These are phyloP conservation scores for Aureobasidium sp. DNA, from an alignment of 2,329 filamentous ascomycete genomes.

Conservation along the genomic window DNA sequence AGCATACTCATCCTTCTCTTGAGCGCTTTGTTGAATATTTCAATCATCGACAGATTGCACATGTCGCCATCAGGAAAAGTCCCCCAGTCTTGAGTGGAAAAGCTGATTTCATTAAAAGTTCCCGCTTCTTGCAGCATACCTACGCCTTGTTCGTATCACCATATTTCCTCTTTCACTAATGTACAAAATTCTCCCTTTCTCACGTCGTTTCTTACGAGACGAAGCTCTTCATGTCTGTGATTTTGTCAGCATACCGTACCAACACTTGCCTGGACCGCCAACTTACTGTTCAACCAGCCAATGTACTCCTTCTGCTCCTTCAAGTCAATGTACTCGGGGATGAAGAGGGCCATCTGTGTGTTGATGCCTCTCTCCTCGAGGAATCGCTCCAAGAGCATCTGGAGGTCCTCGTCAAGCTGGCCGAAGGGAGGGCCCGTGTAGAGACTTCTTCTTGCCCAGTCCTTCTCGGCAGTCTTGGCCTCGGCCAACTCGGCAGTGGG, in stretches of 20 bases:
- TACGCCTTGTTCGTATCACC: not conserved
- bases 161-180: not conserved
- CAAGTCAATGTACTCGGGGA: slow-evolving; percentile 92
- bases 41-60: too few species aligned
- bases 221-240: slow-evolving; percentile 70
- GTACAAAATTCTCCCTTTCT: not conserved
- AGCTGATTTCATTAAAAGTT: not conserved
- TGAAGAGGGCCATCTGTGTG: slow-evolving; percentile 76
- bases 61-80: too few species aligned
- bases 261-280: not conserved
- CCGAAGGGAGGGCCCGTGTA: slow-evolving; percentile 91
- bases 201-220: slow-evolving; percentile 48
- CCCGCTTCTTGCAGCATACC: not conserved
- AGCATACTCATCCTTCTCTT: not conserved
- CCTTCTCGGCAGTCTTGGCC: slow-evolving; percentile 58
- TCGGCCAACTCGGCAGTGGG: slow-evolving; percentile 69
- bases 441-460: slow-evolving; percentile 66
- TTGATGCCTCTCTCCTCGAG: slow-evolving; percentile 92
- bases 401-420: slow-evolving; percentile 92
- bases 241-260: slow-evolving; percentile 5
- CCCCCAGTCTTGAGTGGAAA: not conserved
- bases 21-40: too few species aligned
- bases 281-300: slow-evolving; percentile 69
- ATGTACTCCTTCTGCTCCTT: slow-evolving; percentile 99
- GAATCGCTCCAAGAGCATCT: slow-evolving; percentile 85